Conservation (phyloP, 768 basidiomycete species). For the Boletellus ananas region DNA sequence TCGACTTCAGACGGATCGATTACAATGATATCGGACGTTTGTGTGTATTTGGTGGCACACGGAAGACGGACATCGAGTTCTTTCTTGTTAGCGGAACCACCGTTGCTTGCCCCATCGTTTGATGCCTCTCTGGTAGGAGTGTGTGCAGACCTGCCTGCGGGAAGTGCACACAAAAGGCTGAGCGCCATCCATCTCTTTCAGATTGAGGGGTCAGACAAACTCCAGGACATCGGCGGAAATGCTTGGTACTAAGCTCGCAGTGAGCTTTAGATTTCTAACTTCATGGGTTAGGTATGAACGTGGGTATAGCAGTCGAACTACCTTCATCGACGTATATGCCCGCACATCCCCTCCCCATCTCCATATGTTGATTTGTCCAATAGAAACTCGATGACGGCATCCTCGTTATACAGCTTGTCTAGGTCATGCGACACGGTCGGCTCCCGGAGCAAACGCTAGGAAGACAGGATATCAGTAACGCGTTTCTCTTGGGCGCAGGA, state of each 20-base stretch:
- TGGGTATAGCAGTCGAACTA: background rate
- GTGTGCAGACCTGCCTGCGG: constrained; percentile 79
- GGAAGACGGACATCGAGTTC: constrained; percentile 68
- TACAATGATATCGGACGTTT: constrained; percentile 47
- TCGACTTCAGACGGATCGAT: constrained; percentile 75
- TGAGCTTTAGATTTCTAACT: constrained; percentile 77
- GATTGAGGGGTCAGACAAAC: constrained; percentile 88
- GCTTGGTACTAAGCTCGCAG: constrained; percentile 58
- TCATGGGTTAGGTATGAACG: constrained; percentile 50
- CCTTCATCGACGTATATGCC: constrained; percentile 87
- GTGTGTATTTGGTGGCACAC: constrained; percentile 68
- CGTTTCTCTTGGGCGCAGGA: background rate
- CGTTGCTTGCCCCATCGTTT: constrained; percentile 28
- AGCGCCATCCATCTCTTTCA: constrained; percentile 92
- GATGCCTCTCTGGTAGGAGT: constrained; percentile 28
- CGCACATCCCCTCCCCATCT: constrained; percentile 89
- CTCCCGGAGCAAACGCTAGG: constrained; percentile 75
- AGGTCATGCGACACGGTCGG: constrained; percentile 90
- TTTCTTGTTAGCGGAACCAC: constrained; percentile 17
- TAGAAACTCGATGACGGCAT: constrained; percentile 86
- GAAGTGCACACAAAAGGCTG: constrained; percentile 88
- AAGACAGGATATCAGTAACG: background rate
- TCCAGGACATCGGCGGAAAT: constrained; percentile 43
- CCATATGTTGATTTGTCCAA: constrained; percentile 81
- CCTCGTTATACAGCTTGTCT: constrained; percentile 96